Conservation (phyloP, 2,329 filamentous ascomycete species). For the Leptographium wingfieldii region DNA sequence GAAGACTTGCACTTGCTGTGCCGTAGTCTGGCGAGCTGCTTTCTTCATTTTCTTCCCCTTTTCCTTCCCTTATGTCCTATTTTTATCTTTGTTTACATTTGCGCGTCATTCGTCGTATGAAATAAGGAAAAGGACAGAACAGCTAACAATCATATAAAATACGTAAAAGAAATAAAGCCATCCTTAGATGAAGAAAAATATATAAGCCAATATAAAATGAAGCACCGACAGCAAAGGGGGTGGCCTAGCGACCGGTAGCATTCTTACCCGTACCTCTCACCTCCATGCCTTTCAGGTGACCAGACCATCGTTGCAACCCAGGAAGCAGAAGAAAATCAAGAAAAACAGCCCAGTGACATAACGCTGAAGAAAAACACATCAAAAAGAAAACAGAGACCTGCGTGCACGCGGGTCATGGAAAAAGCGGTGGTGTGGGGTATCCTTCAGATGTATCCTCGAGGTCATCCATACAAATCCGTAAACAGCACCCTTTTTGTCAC, state of each 20-base stretch:
- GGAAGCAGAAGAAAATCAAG: not conserved
- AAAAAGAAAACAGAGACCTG: not conserved
- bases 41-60: not conserved
- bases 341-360: not conserved
- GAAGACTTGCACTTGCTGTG: not conserved
- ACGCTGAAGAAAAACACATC: not conserved
- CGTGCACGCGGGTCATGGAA: not conserved
- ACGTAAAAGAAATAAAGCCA: not conserved
- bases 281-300: constrained; percentile 3
- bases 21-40: not conserved
- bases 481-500: not conserved
- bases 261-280: constrained; percentile 2
- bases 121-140: not conserved
- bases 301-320: constrained; percentile 4
- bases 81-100: constrained; percentile 5
- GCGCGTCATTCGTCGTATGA: not conserved
- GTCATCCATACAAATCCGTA: not conserved
- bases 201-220: not conserved
- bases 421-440: not conserved
- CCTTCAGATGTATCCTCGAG: constrained; percentile 1
- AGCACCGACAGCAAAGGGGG: not conserved
- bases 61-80: not conserved
- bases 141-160: not conserved
- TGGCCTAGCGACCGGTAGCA: constrained; percentile 3
- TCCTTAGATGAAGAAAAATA: not conserved